Base-by-base conservation (phyloP, 371 early-diverging fungal genomes). In the Batrachochytrium dendrobatidis region DNA sequence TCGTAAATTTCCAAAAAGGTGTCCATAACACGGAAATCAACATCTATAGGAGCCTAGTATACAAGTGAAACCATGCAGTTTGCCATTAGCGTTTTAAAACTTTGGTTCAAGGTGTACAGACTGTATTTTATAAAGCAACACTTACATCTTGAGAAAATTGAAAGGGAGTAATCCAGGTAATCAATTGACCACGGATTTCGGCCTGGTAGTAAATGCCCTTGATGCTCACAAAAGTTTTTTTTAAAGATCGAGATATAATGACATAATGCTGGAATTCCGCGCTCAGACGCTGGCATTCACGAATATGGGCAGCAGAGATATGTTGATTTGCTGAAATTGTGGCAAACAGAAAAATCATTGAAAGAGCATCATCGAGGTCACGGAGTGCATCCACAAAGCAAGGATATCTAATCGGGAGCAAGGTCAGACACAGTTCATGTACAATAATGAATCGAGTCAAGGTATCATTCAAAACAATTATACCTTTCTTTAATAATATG, bases 191-290 rank as follows among this genome's bases (percentile, higher is more conserved):
- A 72, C 88, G 85, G 69, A 96, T 87, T 56, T 93, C 93, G 20
- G 90, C 95, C 79, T 95, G 95, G 72, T 94, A 95, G 79, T 98
- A 98, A 68, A 95, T 92, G 55, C 98, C 98, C 82, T 98, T 98
- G 85, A 96, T 93, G 18, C 92, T 91, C 62, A 95, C 77, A 71
- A 98, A 98, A 18, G 85, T 86, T 69, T 91, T 91, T 49, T 87
- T 83, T 64, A 98, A 72, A 63, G 84, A 73, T 55, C 83, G 79
- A 33, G 89, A 77, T 32, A 83, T 76, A 68, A 93, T 81, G 18
- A 95, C 84, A 66, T 91, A 95, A 64, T 87, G 86, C 74, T 89
- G 89, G 76, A 95, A 98, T 73, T 98, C 96, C 26, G 83, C 80
- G 34, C 84, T 77, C 64, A 96, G 67, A 10, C 87, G 80, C 63